Evolutionary conservation across 345 rosid genomes (phyloP).

Genomic region (Rubroshorea leprosula): DNA sequence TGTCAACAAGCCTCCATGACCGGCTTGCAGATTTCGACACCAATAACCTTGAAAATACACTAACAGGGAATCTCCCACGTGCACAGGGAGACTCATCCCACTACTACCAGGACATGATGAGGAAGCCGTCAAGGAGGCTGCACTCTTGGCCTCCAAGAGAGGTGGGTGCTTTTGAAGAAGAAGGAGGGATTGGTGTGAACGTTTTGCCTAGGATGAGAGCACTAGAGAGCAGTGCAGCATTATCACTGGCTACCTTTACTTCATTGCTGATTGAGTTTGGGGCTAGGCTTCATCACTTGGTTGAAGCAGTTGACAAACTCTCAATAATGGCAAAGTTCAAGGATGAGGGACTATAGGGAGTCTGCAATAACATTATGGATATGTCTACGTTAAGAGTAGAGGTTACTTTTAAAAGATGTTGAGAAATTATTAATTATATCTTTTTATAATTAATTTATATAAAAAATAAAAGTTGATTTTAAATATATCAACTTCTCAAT

Average conservation of each 20-base stretch:
- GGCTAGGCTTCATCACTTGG: constrained; percentile 59
- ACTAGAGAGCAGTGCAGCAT: constrained; percentile 50
- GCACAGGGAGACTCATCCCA: constrained; percentile 35
- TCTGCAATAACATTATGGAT: too few relatives aligned
- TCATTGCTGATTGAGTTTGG: constrained; percentile 63
- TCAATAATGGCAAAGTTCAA: constrained; percentile 52
- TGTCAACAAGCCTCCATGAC: constrained; percentile 10
- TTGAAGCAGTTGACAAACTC: constrained; percentile 53
- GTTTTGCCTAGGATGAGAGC: constrained; percentile 49
- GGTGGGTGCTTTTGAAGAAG: constrained; percentile 50
- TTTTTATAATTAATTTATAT: too few relatives aligned
- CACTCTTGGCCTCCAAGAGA: constrained; percentile 61
- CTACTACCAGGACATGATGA: constrained; percentile 47
- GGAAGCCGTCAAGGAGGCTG: constrained; percentile 50
- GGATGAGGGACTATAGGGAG: constrained; percentile 25
- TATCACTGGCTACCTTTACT: too few relatives aligned
- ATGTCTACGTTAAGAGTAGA: too few relatives aligned
- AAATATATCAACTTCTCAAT: too few relatives aligned
- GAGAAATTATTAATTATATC: too few relatives aligned
- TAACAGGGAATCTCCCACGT: too few relatives aligned
- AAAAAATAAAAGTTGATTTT: too few relatives aligned
- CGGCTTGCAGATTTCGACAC: not conserved
- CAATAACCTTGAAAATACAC: not conserved
- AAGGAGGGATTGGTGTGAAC: constrained; percentile 23
- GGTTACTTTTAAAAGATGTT: too few relatives aligned